Evolutionary conservation across 495 filamentous ascomycete genomes (phyloP).

Genomic region (Xylaria sp.): DNA sequence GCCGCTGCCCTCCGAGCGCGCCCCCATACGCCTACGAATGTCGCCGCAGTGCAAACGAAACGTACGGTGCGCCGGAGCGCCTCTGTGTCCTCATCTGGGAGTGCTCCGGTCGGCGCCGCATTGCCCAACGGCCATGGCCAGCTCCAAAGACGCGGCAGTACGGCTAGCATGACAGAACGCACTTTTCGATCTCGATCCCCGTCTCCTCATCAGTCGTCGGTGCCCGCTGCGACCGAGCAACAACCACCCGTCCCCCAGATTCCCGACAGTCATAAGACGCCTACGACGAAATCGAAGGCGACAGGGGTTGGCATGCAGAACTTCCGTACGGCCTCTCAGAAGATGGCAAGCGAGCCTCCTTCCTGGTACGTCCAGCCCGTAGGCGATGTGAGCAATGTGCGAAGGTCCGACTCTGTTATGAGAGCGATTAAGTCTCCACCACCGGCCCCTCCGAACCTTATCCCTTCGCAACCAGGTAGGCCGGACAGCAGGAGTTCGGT

Average conservation of each 20-base stretch:
- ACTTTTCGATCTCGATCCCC: constrained; percentile 76
- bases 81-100: constrained; percentile 72
- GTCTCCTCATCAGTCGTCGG: constrained; percentile 62
- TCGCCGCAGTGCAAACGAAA: constrained; percentile 86
- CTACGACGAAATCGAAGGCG: constrained; percentile 33
- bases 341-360: constrained; percentile 41
- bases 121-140: constrained; percentile 47
- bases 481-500: constrained; percentile 69
- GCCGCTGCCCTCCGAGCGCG: constrained; percentile 81
- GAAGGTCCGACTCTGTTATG: constrained; percentile 52
- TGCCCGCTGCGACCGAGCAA: constrained; percentile 41
- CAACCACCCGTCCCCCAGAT: constrained; percentile 78
- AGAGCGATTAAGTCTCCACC: constrained; percentile 43
- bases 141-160: constrained; percentile 71
- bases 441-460: constrained; percentile 2
- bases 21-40: constrained; percentile 74
- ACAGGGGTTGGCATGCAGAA: constrained; percentile 42
- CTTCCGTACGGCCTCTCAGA: constrained; percentile 54
- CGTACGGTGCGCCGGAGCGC: constrained; percentile 75
- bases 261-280: constrained; percentile 51
- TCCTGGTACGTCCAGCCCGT: constrained; percentile 53
- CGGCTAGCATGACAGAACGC: constrained; percentile 82
- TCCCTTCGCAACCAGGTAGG: constrained; percentile 35
- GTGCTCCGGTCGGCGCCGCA: constrained; percentile 48
- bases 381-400: constrained; percentile 52